phyloP scores from a whole-genome alignment of 257 asterid species.

The Solanum etuberosum region DNA sequence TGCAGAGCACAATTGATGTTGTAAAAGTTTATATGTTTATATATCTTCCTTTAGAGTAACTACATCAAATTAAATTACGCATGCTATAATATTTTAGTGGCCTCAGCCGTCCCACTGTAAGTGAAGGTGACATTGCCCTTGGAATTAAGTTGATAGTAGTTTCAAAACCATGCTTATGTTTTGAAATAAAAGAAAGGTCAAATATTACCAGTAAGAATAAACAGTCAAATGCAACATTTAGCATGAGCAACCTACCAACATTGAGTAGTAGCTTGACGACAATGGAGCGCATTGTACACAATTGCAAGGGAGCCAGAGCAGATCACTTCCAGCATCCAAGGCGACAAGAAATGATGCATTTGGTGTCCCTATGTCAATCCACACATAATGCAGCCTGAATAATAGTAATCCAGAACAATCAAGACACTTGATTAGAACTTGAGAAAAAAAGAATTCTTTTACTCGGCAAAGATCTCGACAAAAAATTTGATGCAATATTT shows the following conservation, averaged over 20 bases:
- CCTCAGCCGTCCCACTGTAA: background rate
- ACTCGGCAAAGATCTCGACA: background rate
- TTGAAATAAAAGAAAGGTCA: conserved; percentile 1
- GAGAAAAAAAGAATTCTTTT: background rate
- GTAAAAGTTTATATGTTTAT: background rate
- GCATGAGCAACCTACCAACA: conserved; percentile 46
- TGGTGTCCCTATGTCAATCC: conserved; percentile 81
- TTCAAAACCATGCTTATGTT: background rate
- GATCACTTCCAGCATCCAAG: conserved; percentile 81
- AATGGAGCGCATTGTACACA: conserved; percentile 71
- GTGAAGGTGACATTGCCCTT: background rate
- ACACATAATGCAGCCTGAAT: conserved; percentile 73
- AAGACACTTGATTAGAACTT: background rate
- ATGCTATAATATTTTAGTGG: background rate
- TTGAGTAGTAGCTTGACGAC: conserved; percentile 45
- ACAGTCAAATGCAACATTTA: background rate
- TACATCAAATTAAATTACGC: background rate
- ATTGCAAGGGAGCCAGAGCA: conserved; percentile 79
- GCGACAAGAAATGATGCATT: conserved; percentile 71
- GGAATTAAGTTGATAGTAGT: background rate
- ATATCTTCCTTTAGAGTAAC: background rate
- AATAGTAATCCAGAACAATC: background rate
- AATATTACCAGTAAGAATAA: background rate
- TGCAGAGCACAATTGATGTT: background rate
- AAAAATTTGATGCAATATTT: background rate